phyloP scores from a whole-genome alignment of 768 basidiomycete genomes.

The Filobasidium floriforme region DNA sequence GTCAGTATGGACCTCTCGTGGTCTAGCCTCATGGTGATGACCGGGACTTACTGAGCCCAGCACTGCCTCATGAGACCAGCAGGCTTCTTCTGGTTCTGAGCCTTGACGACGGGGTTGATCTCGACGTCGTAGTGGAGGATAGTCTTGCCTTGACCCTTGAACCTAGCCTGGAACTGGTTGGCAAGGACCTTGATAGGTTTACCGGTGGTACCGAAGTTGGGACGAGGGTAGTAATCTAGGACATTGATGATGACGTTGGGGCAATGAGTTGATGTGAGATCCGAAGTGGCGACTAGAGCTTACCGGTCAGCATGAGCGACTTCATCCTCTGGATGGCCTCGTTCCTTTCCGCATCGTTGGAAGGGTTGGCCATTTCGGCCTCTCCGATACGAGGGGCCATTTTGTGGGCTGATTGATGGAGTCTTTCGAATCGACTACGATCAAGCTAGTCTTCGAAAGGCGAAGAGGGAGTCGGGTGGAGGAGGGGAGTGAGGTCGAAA shows the following conservation, averaged over 20 bases:
- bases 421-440: background rate
- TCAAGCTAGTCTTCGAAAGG: conserved; percentile 4
- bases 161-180: conserved; percentile 18
- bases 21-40: background rate
- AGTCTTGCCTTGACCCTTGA: conserved; percentile 16
- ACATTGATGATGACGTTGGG: background rate
- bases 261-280: background rate
- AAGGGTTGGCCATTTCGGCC: conserved; percentile 16
- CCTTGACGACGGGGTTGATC: conserved; percentile 36
- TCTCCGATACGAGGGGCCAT: conserved; percentile 12
- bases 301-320: conserved; percentile 10
- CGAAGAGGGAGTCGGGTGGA: background rate
- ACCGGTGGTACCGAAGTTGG: conserved; percentile 14
- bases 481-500: background rate
- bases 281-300: background rate
- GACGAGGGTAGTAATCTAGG: conserved; percentile 16
- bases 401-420: background rate
- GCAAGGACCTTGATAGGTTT: conserved; percentile 10
- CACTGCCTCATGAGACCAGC: background rate
- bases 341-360: conserved; percentile 11
- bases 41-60: conserved; percentile 1
- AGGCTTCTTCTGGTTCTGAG: conserved; percentile 28
- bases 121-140: conserved; percentile 42
- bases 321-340: conserved; percentile 10
- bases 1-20: background rate